Conservation (phyloP, 192 early-diverging fungal genomes). For the Nowakowskiella sp. region DNA sequence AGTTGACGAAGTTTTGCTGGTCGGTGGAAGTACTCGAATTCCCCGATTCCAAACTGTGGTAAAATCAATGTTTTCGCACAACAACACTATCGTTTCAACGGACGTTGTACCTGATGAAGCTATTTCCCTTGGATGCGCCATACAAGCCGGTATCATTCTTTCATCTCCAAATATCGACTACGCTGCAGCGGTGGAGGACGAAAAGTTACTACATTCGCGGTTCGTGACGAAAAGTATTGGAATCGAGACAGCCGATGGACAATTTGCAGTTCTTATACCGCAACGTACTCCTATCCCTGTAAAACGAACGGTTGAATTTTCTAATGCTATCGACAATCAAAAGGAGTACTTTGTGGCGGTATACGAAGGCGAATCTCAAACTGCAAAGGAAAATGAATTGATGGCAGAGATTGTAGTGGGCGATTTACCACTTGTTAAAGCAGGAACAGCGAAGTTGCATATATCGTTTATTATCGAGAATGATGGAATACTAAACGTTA, state of each 20-base stretch:
- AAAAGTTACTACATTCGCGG: slow-evolving; percentile 52
- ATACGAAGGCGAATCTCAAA: slow-evolving; percentile 66
- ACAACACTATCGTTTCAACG: slow-evolving; percentile 55
- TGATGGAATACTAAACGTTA: slow-evolving; percentile 28
- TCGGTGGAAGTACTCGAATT: slow-evolving; percentile 81
- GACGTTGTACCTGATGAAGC: slow-evolving; percentile 93
- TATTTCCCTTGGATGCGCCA: slow-evolving; percentile 80
- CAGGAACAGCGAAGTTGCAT: slow-evolving; percentile 15
- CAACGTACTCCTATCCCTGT: slow-evolving; percentile 81
- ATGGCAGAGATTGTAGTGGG: slow-evolving; percentile 61
- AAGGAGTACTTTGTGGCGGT: slow-evolving; percentile 70
- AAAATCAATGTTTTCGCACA: slow-evolving; percentile 60
- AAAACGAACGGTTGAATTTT: slow-evolving; percentile 65
- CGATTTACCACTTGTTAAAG: slow-evolving; percentile 39
- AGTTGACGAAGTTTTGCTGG: slow-evolving; percentile 84
- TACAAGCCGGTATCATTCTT: slow-evolving; percentile 68
- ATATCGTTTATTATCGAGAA: slow-evolving; percentile 35
- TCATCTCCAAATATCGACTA: slow-evolving; percentile 42
- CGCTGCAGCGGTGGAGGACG: slow-evolving; percentile 38
- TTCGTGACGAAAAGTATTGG: slow-evolving; percentile 71
- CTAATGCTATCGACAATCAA: slow-evolving; percentile 55
- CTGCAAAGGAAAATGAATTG: slow-evolving; percentile 42
- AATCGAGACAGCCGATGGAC: slow-evolving; percentile 58
- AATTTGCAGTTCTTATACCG: slow-evolving; percentile 72
- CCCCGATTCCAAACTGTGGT: slow-evolving; percentile 76